Evolutionary conservation across 2,329 filamentous ascomycete species (phyloP).

Genomic region (Aspergillus puulaauensis): DNA sequence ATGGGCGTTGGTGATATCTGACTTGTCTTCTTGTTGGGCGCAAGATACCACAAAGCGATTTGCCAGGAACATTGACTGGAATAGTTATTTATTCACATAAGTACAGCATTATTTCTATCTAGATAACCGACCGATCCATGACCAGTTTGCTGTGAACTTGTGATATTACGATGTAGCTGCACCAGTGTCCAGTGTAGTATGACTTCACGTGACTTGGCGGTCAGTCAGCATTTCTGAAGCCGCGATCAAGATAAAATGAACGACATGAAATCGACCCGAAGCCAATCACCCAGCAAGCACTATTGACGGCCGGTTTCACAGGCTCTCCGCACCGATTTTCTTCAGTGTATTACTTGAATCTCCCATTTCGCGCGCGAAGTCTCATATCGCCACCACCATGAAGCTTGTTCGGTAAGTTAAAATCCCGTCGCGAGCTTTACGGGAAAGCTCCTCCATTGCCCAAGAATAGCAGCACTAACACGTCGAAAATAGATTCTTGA

Average conservation of each 20-base stretch:
- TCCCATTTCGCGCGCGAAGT: neutral
- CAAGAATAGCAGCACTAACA: neutral
- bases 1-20: slow-evolving; percentile 9
- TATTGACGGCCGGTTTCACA: neutral
- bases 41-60: slow-evolving; percentile 19
- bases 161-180: neutral
- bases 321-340: neutral
- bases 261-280: slow-evolving; percentile 5
- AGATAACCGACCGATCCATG: neutral
- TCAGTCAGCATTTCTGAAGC: slow-evolving; percentile 17
- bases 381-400: slow-evolving; percentile 58
- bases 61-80: neutral
- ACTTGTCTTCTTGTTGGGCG: slow-evolving; percentile 4
- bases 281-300: neutral
- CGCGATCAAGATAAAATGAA: slow-evolving; percentile 11
- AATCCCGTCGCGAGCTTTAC: slow-evolving; percentile 9
- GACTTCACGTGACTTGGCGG: slow-evolving; percentile 15
- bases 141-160: neutral
- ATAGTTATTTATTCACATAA: neutral
- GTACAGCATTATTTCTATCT: neutral
- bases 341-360: neutral
- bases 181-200: neutral
- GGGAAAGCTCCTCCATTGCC: neutral
- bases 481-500: slow-evolving; percentile 71
- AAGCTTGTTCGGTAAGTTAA: slow-evolving; percentile 88